Percentiles rank a stretch among this genome's conserved stretches.
phyloP scores from a whole-genome alignment of 2,329 filamentous ascomycete species.

The Aspergillus hiratsukae region DNA sequence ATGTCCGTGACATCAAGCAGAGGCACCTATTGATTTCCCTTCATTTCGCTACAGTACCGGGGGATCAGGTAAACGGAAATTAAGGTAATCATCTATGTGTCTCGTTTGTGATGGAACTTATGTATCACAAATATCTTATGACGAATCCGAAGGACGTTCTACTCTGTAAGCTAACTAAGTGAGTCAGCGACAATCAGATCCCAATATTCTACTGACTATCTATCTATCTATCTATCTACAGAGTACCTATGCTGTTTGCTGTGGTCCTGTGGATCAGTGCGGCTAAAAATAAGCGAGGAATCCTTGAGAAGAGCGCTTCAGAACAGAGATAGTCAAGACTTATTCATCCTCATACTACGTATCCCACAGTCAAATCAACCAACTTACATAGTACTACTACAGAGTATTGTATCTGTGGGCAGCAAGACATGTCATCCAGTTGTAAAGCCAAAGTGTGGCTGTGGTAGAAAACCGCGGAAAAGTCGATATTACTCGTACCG shows the following conservation, averaged over 20 bases:
- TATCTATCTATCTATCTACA: no score
- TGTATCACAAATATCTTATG: neutral
- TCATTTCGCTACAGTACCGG: neutral
- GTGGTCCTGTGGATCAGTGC: neutral
- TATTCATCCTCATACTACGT: no score
- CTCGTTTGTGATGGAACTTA: neutral
- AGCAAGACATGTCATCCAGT: slow-evolving; percentile 6
- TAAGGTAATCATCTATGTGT: neutral
- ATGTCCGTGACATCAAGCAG: neutral
- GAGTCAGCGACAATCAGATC: neutral
- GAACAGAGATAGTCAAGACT: neutral
- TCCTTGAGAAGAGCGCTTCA: neutral
- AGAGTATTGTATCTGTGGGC: no score
- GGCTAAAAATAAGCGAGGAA: neutral
- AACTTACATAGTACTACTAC: no score
- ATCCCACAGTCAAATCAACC: no score
- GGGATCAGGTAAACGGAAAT: neutral
- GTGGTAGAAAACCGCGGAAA: slow-evolving; percentile 12
- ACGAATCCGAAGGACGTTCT: neutral
- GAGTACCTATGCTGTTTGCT: neutral
- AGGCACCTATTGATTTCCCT: neutral
- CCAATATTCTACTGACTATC: no score
- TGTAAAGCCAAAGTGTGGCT: slow-evolving; percentile 16
- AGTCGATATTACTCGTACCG: slow-evolving; percentile 14
- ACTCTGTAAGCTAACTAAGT: neutral